Percentiles rank a stretch among this genome's conserved stretches.
These are phyloP conservation scores for Aspergillus novofumigatus DNA, from an alignment of 2,329 filamentous ascomycete genomes.

Conservation along the genomic window DNA sequence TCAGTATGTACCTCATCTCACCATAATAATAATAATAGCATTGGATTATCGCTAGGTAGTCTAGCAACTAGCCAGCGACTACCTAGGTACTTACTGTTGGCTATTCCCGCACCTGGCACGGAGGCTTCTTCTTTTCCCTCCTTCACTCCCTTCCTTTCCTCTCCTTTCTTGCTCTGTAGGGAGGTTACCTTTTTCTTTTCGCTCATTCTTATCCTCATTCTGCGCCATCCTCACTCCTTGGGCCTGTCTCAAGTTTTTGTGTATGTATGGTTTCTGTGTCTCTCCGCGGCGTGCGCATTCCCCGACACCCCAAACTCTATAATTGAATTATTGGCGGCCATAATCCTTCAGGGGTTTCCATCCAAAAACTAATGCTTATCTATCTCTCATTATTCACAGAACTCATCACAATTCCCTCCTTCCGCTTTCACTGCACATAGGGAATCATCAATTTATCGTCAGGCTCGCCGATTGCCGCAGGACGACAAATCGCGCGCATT, in stretches of 20 bases:
- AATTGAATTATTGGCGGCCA: background rate
- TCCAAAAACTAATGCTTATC: background rate
- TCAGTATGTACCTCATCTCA: background rate
- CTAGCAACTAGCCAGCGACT: too few species aligned
- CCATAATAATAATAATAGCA: background rate
- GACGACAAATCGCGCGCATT: slow-evolving; percentile 17
- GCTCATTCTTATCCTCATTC: background rate
- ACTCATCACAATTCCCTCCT: slow-evolving; percentile 1
- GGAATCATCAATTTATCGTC: slow-evolving; percentile 4
- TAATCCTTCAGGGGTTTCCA: background rate
- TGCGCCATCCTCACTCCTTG: background rate
- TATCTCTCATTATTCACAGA: background rate
- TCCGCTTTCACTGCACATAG: slow-evolving; percentile 4
- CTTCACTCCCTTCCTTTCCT: background rate
- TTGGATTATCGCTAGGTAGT: too few species aligned
- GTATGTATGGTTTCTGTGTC: background rate
- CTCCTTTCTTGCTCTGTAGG: background rate
- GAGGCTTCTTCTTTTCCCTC: background rate
- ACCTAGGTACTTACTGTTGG: background rate
- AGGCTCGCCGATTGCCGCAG: slow-evolving; percentile 19
- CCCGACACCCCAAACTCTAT: background rate
- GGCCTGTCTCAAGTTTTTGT: background rate
- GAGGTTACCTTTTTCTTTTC: background rate
- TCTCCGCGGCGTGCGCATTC: background rate
- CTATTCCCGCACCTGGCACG: background rate